Evolutionary conservation across 352 stramenopile species (phyloP), one percentile per base, ranked within the genome.

Genomic region (Pythium plurisporium): DNA sequence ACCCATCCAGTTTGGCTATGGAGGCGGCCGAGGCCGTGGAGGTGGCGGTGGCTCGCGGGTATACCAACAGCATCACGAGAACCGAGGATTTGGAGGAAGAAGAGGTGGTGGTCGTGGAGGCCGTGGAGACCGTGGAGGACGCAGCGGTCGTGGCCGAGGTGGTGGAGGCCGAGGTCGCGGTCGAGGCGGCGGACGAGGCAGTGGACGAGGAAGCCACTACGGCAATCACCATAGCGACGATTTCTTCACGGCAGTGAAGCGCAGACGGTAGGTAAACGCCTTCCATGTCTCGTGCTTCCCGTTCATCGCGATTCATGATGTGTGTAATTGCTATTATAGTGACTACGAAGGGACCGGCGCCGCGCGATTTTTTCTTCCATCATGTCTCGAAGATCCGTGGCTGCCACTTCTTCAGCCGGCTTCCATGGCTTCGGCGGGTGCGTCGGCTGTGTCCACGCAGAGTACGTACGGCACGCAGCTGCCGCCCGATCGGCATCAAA

Each of bases 311-410:
- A n/a, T n/a, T n/a, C 34, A 12, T 43, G 17, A 20, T 51, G n/a
- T 26, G 14, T 6, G 17, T 48, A 33, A 34, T 23, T 19, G n/a
- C 26, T 36, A 20, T 2, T 44, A 5, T 37, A 54, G 58, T 29
- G 50, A 59, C 40, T 69, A 78, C 19, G 76, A 80, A n/a, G 53
- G 55, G n/a, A 65, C 31, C 14, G 72, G 82, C 23, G 58, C 57
- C 0, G 71, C 73, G 29, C 70, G 74, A 12, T 86, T 90, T 51
- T 91, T 87, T 59, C 27, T 82, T 63, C 67, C 72, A 23, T 91
- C 81, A 23, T 89, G 73, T 43, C 64, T 91, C 26, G 65, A 87
- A 53, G 73, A 91, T 44, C 81, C 81, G 17, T 91, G 81, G 81
- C 67, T 65, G 31, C 42, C 69, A 4, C 49, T 89, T 30, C 58